Base-by-base conservation (phyloP, 1,139 yeast genomes). In the Wickerhamiella pararugosa region DNA sequence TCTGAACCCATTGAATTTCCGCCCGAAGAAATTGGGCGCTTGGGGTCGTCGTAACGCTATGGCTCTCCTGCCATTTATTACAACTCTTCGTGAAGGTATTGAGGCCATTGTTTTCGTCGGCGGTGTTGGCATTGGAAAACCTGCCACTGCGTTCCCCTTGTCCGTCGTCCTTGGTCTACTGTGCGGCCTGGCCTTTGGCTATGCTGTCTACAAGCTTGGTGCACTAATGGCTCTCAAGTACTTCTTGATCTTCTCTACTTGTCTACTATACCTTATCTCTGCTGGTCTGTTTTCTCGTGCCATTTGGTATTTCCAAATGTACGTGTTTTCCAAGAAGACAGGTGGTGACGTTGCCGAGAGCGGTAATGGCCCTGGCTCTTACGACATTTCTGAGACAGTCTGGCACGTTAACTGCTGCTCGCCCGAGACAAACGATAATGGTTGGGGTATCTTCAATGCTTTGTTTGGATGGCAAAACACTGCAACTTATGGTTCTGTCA, bases 351-450 rank as follows among this genome's bases (percentile, higher is more conserved):
- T 83, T 50, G 72, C 90, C 39, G 97, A 87, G 62, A 73, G 75
- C 7, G 97, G 97, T 5, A 72, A 76, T 43, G 97, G 97, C 0
- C 94, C 97, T 1, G 97, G 97, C 6, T 81, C 95, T 1, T 87
- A 87, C 61, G 93, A 87, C 59, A 75, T 87, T 44, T 55, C 73
- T 29, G 75, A 72, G 47, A 70, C 80, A 10, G 82, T 87, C 1
- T 87, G 97, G 97, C 97, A 87, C 64, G 96, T 87, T 34, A 86
- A 87, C 65, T 87, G 96, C 62, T 87, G 97, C 65, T 84, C 84
- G 60, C 95, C 96, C 15, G 76, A 79, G 51, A 37, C 49, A 28
- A 79, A 71, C 36, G 93, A 81, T 58, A 87, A 87, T 32, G 90
- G 94, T 49, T 87, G 95, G 95, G 84, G 83, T 79, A 62, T 87